Base-by-base conservation (phyloP, 2,329 filamentous ascomycete species). In the Sphaceloma murrayae region DNA sequence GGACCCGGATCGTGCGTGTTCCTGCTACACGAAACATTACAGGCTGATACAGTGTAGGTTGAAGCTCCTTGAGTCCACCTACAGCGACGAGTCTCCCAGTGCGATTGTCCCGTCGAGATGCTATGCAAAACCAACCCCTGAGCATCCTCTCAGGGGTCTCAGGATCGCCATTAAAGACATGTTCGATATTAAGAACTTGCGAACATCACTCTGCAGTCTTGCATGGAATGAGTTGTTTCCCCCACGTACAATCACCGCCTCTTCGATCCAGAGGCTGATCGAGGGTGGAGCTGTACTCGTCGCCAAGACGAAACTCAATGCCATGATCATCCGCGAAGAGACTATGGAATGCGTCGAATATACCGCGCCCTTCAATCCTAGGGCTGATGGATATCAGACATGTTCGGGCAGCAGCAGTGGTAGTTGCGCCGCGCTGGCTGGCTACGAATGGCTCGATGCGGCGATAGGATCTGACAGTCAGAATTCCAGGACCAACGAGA, bases 361-460 rank as follows among this genome's bases (percentile, higher is more conserved):
- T n/a, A 52, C 56, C 3, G 53, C 53, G 33, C 62, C 62, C 2
- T 63, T 60, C 46, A 64, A 64, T 34, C 61, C 62, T 10, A 54
- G 62, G 10, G 61, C 58, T 4, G 62, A 64, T 45, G 61, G 60
- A 2, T 63, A 56, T 48, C 52, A 58, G 4, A 59, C 55, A 2
- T 58, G 54, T 30, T 56, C 55, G 3, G 58, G 54, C 2, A 60
- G 56, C 1, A 62, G 59, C 0, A 53, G 58, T 1, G 62, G 61
- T 0, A 53, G 54, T n/a, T 60, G 54, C 1, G 57, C 54, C 29
- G 52, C 58, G 0, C 51, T 66, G 1, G 62, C 61, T 6, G 56
- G 58, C 1, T 66, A 67, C 46, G 56, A 60, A 22, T 67, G 64
- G 64, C 54, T 67, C 5, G 64, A 67, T 46, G 56, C 55, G 17